Evolutionary conservation across 345 rosid genomes (phyloP), one percentile per base, ranked within the genome.

Genomic region (Clarkia xantiana): DNA sequence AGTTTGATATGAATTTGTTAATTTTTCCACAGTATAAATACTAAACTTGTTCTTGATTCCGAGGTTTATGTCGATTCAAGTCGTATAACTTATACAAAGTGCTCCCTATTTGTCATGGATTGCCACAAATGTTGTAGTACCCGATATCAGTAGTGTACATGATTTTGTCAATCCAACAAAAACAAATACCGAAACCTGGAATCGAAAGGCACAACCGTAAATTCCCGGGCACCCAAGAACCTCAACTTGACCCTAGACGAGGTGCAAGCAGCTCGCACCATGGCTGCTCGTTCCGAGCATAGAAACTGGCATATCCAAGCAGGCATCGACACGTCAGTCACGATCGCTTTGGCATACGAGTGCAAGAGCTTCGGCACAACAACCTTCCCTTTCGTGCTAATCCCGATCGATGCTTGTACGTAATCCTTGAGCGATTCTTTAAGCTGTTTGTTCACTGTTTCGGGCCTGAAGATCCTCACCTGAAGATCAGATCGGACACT

Each of bases 271-370:
- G 65, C 68, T 60, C 62, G 61, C 13, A 75, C 76, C 64, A 61
- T 55, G 50, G 62, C 61, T 18, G 73, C 84, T 52, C 77, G 82
- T 59, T 71, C 62, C 17, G 67, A 66, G 1, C 54, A 41, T 23
- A 81, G 79, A 56, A 61, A 77, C 63, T 67, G 79, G 48, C 84
- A 70, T 40, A 81, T 69, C 88, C 88, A 77, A 18, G 69, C 81
- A 1, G 78, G 70, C 38, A 75, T 55, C 47, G 54, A 52, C 8
- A 57, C 49, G 53, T 77, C 79, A 19, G 75, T 68, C 6, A 67
- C 74, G 0, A 45, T 51, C 44, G 64, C 77, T 71, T 75, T 77
- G 56, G 69, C 64, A 46, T 62, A 73, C 60, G 71, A 68, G 59
- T 77, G 72, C 56, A 78, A 25, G 65, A 78, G 68, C 67, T 78